Base-by-base conservation (phyloP, 1,284 basidiomycete species). In the Trichosporon faecale region DNA sequence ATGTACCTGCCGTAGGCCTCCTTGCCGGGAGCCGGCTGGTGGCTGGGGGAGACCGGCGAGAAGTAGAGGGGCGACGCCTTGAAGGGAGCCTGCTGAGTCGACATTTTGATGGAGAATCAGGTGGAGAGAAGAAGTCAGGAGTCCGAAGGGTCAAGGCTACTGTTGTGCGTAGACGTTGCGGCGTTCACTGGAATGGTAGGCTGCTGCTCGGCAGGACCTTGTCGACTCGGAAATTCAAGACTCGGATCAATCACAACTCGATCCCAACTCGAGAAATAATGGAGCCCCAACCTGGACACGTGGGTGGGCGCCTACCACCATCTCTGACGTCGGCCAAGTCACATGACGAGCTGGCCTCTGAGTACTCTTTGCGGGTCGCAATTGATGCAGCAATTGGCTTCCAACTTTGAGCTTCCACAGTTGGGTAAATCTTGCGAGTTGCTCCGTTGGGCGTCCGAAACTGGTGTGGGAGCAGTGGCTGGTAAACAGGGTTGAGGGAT, bases 21-120 rank as follows among this genome's bases (percentile, higher is more conserved):
- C 67, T 73, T 70, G 61, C 66, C 67, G 11, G 73, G 60, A 6
- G 67, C 60, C 14, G 74, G 71, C 60, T 74, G 64, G 69, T 80
- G 79, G 21, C 71, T 66, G 16, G 79, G 72, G 0, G 79, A 73
- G 18, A 82, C 68, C 64, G 79, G 80, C 6, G 76, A 75, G 72
- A 81, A 80, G 74, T 73, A 79, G 69, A 82, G 76, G 44, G 74
- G 73, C n/a, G 76, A 71, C 11, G 80, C 78, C 49, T 73, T 70
- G 61, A 79, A 72, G 14, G 74, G 71, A 5, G 75, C 75, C 23
- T 66, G 64, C 23, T 66, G 64, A 33, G 35, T 27, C 16, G 66
- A 40, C 67, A 67, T 72, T 37, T 35, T 73, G 64, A 25, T 11
- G 27, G 16, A 12, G 66, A 18, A 14, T 23, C 14, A 21, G 33